Evolutionary conservation across 106 monocot species (phyloP).

Genomic region (Agapanthus africanus): DNA sequence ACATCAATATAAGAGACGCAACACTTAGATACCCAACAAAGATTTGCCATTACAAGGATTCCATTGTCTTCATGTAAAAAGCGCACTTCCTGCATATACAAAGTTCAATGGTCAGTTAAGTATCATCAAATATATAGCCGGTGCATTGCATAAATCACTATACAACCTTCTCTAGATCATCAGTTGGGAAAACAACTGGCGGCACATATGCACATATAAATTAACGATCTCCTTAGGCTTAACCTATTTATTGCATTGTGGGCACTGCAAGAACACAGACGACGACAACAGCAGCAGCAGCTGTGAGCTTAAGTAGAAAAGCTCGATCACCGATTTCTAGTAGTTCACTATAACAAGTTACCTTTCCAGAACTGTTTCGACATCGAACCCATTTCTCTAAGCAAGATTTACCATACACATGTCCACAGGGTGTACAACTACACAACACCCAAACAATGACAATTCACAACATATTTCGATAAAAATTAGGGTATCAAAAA

Average conservation of each 20-base stretch:
- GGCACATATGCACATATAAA: slow-evolving; percentile 45
- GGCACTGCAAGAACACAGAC: slow-evolving; percentile 33
- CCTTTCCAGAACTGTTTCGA: slow-evolving; percentile 43
- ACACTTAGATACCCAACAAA: slow-evolving; percentile 88
- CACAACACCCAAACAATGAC: no score
- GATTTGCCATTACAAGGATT: slow-evolving; percentile 49
- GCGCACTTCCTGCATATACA: slow-evolving; percentile 49
- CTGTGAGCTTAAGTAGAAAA: background rate
- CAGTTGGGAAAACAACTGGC: slow-evolving; percentile 29
- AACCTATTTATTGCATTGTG: slow-evolving; percentile 25
- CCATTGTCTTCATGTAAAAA: slow-evolving; percentile 45
- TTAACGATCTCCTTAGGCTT: slow-evolving; percentile 32
- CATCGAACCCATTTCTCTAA: slow-evolving; percentile 65
- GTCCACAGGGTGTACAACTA: slow-evolving; percentile 80
- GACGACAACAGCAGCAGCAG: background rate
- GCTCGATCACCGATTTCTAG: background rate
- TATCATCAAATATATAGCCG: slow-evolving; percentile 2
- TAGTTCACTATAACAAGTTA: slow-evolving; percentile 15
- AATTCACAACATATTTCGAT: no score
- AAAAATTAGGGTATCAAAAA: no score
- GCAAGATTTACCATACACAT: slow-evolving; percentile 72
- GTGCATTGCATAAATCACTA: background rate
- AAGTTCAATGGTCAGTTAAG: slow-evolving; percentile 5
- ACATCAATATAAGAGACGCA: slow-evolving; percentile 91
- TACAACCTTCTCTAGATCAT: slow-evolving; percentile 56